Conservation (phyloP, 1,284 basidiomycete species). For the Termitomyces sp. region DNA sequence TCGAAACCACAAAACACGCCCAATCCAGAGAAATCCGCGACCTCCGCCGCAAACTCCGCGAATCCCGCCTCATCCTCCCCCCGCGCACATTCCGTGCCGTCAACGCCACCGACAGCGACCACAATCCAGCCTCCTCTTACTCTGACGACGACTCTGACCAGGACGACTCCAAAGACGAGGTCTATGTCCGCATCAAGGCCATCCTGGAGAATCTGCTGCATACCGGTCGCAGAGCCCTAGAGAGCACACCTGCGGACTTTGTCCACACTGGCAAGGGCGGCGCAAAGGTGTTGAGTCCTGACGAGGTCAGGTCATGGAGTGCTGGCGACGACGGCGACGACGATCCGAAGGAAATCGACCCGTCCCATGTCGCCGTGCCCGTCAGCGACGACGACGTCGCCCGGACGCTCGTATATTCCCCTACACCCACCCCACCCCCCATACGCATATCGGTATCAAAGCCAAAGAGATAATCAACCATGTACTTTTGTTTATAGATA, state of each 20-base stretch:
- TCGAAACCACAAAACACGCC: conserved; percentile 70
- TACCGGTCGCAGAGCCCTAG: conserved; percentile 57
- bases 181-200: conserved; percentile 52
- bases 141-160: conserved; percentile 34
- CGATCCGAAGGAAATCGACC: background rate
- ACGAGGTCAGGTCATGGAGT: conserved; percentile 58
- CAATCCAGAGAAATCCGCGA: conserved; percentile 79
- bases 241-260: conserved; percentile 49
- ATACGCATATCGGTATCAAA: background rate
- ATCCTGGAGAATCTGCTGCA: conserved; percentile 63
- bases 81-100: conserved; percentile 52
- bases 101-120: conserved; percentile 36
- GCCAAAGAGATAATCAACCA: background rate
- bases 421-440: conserved; percentile 23
- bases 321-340: conserved; percentile 11
- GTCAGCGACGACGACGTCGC: conserved; percentile 19
- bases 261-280: conserved; percentile 34
- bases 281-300: conserved; percentile 66
- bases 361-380: conserved; percentile 6
- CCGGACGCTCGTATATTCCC: conserved; percentile 26
- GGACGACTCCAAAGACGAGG: conserved; percentile 40
- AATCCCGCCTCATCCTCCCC: conserved; percentile 70
- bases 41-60: conserved; percentile 67
- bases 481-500: background rate
- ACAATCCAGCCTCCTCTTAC: conserved; percentile 19